These are phyloP conservation scores for Neurospora sublineolata DNA, from an alignment of 495 filamentous ascomycete genomes.

Conservation along the genomic window DNA sequence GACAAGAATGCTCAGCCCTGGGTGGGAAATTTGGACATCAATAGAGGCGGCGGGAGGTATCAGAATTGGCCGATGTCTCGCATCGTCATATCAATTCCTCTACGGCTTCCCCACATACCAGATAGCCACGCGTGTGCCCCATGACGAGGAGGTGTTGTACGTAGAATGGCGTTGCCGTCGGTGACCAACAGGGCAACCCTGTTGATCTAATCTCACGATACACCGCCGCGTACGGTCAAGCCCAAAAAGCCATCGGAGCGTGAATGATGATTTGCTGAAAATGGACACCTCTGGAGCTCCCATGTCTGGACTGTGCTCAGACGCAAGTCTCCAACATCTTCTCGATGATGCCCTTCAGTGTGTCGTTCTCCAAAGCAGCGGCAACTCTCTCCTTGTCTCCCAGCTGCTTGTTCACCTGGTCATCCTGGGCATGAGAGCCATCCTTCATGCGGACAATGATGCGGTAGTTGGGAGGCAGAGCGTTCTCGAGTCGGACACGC, in stretches of 20 bases:
- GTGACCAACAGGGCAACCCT: background rate
- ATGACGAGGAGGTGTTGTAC: background rate
- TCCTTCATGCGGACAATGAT: constrained; percentile 91
- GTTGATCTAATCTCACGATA: background rate
- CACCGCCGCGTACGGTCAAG: background rate
- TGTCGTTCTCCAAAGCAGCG: constrained; percentile 88
- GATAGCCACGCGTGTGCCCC: background rate
- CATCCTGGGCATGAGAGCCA: constrained; percentile 86
- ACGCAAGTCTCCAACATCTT: constrained; percentile 86
- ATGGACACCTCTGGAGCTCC: background rate
- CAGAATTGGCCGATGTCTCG: background rate
- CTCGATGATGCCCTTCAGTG: constrained; percentile 70
- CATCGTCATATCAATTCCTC: background rate
- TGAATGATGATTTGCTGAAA: background rate
- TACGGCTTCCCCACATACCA: background rate
- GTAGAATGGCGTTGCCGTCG: background rate
- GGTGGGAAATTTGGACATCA: background rate
- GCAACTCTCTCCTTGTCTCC: constrained; percentile 94
- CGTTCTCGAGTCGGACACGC: constrained; percentile 78
- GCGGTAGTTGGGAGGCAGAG: constrained; percentile 82
- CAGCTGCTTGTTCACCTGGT: constrained; percentile 92
- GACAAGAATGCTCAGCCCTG: background rate
- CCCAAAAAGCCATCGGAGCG: background rate
- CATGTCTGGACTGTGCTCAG: constrained; percentile 6
- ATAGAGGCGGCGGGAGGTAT: background rate